These are phyloP conservation scores for Sarocladium brachiariae DNA, from an alignment of 2,329 filamentous ascomycete species.

Conservation along the genomic window DNA sequence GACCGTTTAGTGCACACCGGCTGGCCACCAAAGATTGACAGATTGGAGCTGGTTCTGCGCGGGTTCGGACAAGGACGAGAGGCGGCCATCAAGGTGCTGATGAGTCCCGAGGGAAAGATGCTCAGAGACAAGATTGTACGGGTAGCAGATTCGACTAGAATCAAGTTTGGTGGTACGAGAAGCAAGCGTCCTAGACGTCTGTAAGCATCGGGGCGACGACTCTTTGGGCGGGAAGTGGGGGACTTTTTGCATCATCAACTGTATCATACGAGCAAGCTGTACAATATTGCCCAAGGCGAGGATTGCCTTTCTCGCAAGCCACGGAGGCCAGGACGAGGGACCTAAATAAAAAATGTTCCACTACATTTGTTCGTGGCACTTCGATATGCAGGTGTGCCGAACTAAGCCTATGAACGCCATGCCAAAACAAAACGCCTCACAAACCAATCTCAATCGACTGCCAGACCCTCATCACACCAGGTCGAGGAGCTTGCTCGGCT, in stretches of 20 bases:
- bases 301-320: neutral
- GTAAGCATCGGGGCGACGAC: conserved; percentile 22
- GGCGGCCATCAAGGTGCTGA: conserved; percentile 79
- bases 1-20: conserved; percentile 78
- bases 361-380: too few relatives aligned
- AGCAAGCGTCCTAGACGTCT: conserved; percentile 79
- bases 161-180: conserved; percentile 95
- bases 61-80: conserved; percentile 86
- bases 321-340: neutral
- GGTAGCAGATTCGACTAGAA: conserved; percentile 76
- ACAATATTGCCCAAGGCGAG: conserved; percentile 19
- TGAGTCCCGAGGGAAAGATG: conserved; percentile 76
- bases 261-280: conserved; percentile 20
- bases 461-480: too few relatives aligned
- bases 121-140: conserved; percentile 68
- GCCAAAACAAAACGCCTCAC: neutral
- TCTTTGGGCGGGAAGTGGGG: too few relatives aligned
- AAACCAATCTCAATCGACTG: too few relatives aligned
- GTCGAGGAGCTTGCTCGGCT: conserved; percentile 43
- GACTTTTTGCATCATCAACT: conserved; percentile 4
- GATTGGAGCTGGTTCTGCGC: conserved; percentile 72
- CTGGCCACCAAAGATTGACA: conserved; percentile 66
- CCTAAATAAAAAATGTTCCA: too few relatives aligned
- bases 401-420: conserved; percentile 5
- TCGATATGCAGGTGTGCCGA: neutral